These are phyloP conservation scores for Termitomyces sp. DNA, from an alignment of 768 basidiomycete species.

Conservation along the genomic window DNA sequence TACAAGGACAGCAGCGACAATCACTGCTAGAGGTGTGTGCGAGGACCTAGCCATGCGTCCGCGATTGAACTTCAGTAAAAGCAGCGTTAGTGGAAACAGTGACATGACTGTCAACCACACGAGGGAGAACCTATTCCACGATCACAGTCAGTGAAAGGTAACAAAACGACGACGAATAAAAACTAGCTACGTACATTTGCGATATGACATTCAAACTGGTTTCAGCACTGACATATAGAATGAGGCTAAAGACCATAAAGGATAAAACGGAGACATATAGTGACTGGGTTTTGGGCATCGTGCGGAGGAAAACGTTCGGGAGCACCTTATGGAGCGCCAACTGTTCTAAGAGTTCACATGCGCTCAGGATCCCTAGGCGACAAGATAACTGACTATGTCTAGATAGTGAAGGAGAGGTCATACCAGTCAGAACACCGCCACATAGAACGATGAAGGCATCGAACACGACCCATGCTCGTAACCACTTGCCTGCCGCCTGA, in stretches of 20 bases:
- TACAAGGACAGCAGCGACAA: conserved; percentile 38
- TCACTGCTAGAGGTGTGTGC: conserved; percentile 32
- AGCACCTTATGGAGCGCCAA: conserved; percentile 57
- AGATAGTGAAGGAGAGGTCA: background rate
- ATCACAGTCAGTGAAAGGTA: background rate
- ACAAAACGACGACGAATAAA: background rate
- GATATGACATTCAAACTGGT: conserved; percentile 49
- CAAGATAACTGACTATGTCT: background rate
- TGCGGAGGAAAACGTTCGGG: conserved; percentile 44
- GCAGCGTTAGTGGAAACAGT: conserved; percentile 54
- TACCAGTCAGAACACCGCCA: conserved; percentile 67
- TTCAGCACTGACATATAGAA: conserved; percentile 55
- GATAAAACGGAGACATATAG: conserved; percentile 46
- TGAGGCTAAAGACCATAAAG: conserved; percentile 43
- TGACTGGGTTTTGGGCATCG: conserved; percentile 44
- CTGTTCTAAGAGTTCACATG: conserved; percentile 54
- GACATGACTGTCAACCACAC: conserved; percentile 64
- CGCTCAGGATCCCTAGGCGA: conserved; percentile 45
- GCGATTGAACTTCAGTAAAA: conserved; percentile 62
- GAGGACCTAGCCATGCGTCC: conserved; percentile 45
- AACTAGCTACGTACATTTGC: conserved; percentile 38
- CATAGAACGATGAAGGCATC: conserved; percentile 71
- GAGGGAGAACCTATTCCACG: conserved; percentile 50
- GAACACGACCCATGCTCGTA: conserved; percentile 55
- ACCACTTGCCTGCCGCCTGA: conserved; percentile 55